phyloP scores from a whole-genome alignment of 2,329 filamentous ascomycete species.

The Monosporascus cannonballus region DNA sequence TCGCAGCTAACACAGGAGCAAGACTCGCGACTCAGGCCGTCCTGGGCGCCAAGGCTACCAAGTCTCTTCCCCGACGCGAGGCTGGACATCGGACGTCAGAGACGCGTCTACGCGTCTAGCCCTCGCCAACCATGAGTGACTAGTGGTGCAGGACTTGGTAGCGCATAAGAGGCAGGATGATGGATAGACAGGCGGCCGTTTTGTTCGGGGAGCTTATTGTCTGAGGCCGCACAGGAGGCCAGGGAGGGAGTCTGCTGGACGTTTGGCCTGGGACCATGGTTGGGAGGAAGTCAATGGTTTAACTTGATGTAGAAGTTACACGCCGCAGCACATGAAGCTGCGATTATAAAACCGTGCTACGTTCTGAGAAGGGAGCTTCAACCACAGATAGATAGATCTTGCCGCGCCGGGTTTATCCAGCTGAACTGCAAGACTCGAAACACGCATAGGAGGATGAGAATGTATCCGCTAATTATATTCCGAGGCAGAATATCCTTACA shows the following conservation, averaged over 20 bases:
- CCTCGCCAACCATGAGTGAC: conserved; percentile 6
- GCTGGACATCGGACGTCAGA: conserved; percentile 1
- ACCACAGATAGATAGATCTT: too few species aligned
- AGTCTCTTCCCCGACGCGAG: conserved; percentile 2
- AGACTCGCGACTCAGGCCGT: conserved; percentile 6
- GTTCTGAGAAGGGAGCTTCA: too few species aligned
- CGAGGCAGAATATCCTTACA: too few species aligned
- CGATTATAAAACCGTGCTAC: too few species aligned
- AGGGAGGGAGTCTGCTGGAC: conserved; percentile 8
- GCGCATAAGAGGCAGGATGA: conserved; percentile 9
- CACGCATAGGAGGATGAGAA: too few species aligned
- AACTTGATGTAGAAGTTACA: too few species aligned
- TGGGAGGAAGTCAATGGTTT: conserved; percentile 5
- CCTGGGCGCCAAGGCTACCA: conserved; percentile 4
- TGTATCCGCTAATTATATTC: too few species aligned
- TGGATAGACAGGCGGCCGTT: not conserved
- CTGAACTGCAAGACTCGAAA: too few species aligned
- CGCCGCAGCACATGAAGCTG: too few species aligned
- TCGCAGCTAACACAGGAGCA: not conserved
- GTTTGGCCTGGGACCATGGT: conserved; percentile 5
- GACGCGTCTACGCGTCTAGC: conserved; percentile 7
- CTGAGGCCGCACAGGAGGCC: conserved; percentile 6
- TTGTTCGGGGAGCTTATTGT: conserved; percentile 8
- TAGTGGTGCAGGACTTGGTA: conserved; percentile 12
- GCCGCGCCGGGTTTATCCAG: too few species aligned